Evolutionary conservation across 768 basidiomycete species (phyloP), one percentile per base, ranked within the genome.

Genomic region (Paxillus involutus): DNA sequence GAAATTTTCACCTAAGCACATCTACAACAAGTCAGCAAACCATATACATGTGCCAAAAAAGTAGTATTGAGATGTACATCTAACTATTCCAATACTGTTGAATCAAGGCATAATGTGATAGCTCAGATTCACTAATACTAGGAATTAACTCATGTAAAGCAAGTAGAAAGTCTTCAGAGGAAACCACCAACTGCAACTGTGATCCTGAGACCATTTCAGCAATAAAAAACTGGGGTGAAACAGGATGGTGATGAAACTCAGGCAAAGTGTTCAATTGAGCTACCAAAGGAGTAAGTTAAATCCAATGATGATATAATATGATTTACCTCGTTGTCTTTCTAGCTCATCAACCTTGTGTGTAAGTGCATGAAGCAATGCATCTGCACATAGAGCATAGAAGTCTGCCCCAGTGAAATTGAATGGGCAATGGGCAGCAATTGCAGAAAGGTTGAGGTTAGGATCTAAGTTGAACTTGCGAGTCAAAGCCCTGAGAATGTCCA

Each of bases 401-500:
- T 99, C 97, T 40, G 97, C 97, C 42, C 97, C 97, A 3, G 97
- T 98, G 66, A 88, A 94, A 66, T 94, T 93, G 77, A 95, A 92
- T 0, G 93, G 88, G 57, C 95, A 98, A 33, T 74, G 72, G 26
- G 84, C 76, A 19, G 89, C 91, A 42, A 99, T 70, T 8, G 63
- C 56, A 17, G 70, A 68, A 7, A 98, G 80, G 60, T 86, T 75
- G 8, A 94, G 75, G 46, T 71, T 74, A 0, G 87, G 78, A 60
- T 90, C 81, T 24, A 98, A 79, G 35, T 81, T 83, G 77, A 99
- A 98, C 68, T 95, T 98, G 53, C 94, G 75, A 3, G 97, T 98
- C 55, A 98, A 72, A 2, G 97, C 97, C 63, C 87, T 80, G 3
- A 98, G 73, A 68, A 99, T 94, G 61, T 88, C 85, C 30, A 86